These are phyloP conservation scores for Cephalotrichum gorgonifer DNA, from an alignment of 2,329 filamentous ascomycete species.

Conservation along the genomic window DNA sequence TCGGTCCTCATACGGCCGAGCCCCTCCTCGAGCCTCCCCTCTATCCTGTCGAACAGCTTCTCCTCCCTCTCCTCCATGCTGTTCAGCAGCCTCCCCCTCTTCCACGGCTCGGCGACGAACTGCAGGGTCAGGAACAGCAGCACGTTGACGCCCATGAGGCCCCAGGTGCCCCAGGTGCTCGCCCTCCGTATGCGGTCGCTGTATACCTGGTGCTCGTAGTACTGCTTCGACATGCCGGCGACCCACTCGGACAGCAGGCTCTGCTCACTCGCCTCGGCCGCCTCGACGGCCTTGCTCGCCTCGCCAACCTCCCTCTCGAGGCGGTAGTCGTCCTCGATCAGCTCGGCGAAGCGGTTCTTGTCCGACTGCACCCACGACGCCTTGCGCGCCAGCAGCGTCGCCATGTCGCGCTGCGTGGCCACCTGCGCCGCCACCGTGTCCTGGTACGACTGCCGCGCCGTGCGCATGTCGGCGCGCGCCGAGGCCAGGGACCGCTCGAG, in stretches of 20 bases:
- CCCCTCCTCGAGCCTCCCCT: constrained; percentile 8
- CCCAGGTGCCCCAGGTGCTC: constrained; percentile 98
- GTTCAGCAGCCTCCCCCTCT: constrained; percentile 66
- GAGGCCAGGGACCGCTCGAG: constrained; percentile 49
- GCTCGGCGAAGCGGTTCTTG: constrained; percentile 84
- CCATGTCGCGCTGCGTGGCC: constrained; percentile 90
- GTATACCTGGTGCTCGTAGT: constrained; percentile 99
- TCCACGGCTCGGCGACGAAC: constrained; percentile 88
- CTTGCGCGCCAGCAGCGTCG: constrained; percentile 85
- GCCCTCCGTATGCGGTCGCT: constrained; percentile 93
- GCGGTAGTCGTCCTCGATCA: constrained; percentile 86
- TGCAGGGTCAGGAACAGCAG: constrained; percentile 78
- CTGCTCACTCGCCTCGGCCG: constrained; percentile 72
- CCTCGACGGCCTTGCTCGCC: constrained; percentile 60
- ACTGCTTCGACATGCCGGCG: constrained; percentile 75
- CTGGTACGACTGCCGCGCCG: constrained; percentile 67
- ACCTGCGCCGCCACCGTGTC: constrained; percentile 74
- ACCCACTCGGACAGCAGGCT: constrained; percentile 66
- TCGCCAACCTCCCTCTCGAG: constrained; percentile 76
- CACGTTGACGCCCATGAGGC: constrained; percentile 94
- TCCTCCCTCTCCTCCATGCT: constrained; percentile 75
- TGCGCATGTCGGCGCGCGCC: constrained; percentile 56
- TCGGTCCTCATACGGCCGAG: constrained; percentile 18
- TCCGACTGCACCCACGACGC: constrained; percentile 81
- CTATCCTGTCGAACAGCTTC: constrained; percentile 38